phyloP scores from a whole-genome alignment of 2,329 filamentous ascomycete genomes.

The Botrytis galanthina region DNA sequence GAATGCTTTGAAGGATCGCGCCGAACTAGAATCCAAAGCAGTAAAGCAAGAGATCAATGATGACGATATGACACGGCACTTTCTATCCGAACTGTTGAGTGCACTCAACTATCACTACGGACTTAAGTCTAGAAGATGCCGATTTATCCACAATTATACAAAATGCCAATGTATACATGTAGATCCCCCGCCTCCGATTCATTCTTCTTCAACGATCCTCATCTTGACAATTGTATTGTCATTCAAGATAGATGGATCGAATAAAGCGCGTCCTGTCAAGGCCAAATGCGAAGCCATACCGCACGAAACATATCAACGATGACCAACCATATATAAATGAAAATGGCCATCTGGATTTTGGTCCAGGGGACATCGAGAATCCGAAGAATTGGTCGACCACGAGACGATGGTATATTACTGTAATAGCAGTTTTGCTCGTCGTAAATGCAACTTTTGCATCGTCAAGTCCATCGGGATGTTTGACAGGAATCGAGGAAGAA shows the following conservation, averaged over 20 bases:
- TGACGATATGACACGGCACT: neutral
- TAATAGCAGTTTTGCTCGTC: conserved; percentile 41
- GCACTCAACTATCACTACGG: neutral
- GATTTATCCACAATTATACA: neutral
- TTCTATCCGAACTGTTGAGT: neutral
- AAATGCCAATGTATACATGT: neutral
- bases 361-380: conserved; percentile 46
- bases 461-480: conserved; percentile 43
- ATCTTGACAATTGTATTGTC: neutral
- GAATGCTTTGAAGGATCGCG: neutral
- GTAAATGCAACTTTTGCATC: conserved; percentile 45
- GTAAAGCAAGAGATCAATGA: neutral
- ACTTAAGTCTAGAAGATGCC: neutral
- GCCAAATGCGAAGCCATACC: conserved; percentile 34
- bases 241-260: conserved; percentile 24
- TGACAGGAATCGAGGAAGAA: conserved; percentile 39
- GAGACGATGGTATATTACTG: conserved; percentile 44
- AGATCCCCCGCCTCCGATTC: neutral
- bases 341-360: conserved; percentile 41
- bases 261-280: conserved; percentile 33
- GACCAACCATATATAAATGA: conserved; percentile 26
- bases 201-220: neutral
- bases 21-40: neutral
- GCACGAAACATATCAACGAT: conserved; percentile 26
- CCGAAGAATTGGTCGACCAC: conserved; percentile 41